A percentile compares a stretch with the other conserved stretches of the same genome.
These are phyloP conservation scores for Saraca asoca DNA, from an alignment of 331 rosid species.

Conservation along the genomic window DNA sequence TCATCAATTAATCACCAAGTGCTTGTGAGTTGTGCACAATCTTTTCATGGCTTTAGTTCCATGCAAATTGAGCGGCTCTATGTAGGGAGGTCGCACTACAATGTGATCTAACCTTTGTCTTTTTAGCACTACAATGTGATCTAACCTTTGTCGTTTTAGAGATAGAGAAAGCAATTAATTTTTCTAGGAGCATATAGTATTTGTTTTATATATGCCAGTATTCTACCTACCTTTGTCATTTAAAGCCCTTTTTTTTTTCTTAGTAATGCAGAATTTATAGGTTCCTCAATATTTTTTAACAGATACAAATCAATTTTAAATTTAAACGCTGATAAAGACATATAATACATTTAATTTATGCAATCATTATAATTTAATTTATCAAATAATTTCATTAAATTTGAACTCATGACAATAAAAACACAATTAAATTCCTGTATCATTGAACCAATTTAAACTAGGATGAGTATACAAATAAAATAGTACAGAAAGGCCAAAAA, in stretches of 20 bases:
- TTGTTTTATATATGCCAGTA: too few relatives aligned
- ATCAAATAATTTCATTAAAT: too few relatives aligned
- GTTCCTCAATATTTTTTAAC: too few relatives aligned
- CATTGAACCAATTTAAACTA: too few relatives aligned
- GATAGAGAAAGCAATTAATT: conserved; percentile 25
- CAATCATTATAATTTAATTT: too few relatives aligned
- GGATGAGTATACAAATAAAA: background rate
- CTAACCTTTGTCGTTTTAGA: conserved; percentile 37
- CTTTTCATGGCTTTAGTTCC: conserved; percentile 34
- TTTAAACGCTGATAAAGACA: too few relatives aligned
- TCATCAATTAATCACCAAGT: conserved; percentile 11
- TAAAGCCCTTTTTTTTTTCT: background rate
- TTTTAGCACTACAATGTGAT: conserved; percentile 45
- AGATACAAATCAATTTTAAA: too few relatives aligned
- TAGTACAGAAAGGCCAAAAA: background rate
- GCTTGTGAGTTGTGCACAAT: conserved; percentile 33
- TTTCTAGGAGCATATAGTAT: background rate
- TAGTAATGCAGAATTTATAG: too few relatives aligned
- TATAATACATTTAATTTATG: too few relatives aligned
- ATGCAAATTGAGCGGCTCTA: conserved; percentile 39
- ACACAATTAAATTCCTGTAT: too few relatives aligned
- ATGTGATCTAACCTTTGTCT: conserved; percentile 38
- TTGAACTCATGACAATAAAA: too few relatives aligned
- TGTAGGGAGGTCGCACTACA: conserved; percentile 49
- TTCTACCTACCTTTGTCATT: conserved; percentile 19